Conservation (phyloP, 495 filamentous ascomycete genomes). For the Recurvomyces mirabilis region DNA sequence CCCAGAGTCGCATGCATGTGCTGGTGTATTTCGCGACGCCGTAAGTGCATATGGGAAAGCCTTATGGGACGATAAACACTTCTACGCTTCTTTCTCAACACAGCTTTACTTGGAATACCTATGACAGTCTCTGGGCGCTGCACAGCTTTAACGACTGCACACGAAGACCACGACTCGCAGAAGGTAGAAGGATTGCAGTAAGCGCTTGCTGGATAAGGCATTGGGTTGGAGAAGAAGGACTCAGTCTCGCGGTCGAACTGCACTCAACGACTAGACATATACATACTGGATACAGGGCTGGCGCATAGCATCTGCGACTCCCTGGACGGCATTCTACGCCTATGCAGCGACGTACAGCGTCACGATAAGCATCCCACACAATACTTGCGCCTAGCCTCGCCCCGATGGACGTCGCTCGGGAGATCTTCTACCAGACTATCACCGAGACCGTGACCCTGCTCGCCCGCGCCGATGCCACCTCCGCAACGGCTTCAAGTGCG, state of each 20-base stretch:
- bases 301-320: background rate
- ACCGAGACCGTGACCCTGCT: slow-evolving; percentile 7
- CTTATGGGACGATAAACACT: slow-evolving; percentile 2
- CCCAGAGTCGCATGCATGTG: too few species aligned
- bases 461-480: slow-evolving; percentile 9
- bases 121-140: too few species aligned
- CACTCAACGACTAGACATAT: too few species aligned
- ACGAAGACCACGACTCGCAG: too few species aligned
- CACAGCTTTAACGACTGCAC: too few species aligned
- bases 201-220: background rate
- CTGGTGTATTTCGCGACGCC: background rate
- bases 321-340: background rate
- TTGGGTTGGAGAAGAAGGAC: background rate
- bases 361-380: background rate
- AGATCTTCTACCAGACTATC: slow-evolving; percentile 4
- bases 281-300: background rate
- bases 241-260: too few species aligned
- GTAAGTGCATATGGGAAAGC: too few species aligned
- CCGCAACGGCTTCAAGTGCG: background rate
- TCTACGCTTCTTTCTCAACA: too few species aligned
- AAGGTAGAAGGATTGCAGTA: background rate
- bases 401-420: slow-evolving; percentile 11
- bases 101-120: too few species aligned
- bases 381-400: too few species aligned
- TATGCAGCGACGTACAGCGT: background rate